Conservation (phyloP, 2,329 filamentous ascomycete genomes). For the Verticillium isaacii region DNA sequence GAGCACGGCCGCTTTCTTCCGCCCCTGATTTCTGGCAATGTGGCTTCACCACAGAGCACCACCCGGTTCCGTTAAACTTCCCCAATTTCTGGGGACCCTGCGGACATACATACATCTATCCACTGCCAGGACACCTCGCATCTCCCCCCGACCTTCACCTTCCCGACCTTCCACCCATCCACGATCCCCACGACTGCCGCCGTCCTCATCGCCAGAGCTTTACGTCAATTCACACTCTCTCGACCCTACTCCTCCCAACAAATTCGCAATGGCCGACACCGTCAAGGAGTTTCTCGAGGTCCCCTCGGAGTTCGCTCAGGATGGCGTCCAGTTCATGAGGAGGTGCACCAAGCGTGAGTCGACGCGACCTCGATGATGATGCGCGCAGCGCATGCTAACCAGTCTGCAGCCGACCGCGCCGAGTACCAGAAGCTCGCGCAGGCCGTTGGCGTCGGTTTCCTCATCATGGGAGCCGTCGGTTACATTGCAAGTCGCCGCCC, state of each 20-base stretch:
- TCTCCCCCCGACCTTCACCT: slow-evolving; percentile 9
- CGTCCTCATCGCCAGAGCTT: not conserved
- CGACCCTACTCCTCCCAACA: not conserved
- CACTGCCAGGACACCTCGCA: slow-evolving; percentile 12
- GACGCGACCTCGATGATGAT: not conserved
- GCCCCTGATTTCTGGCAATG: slow-evolving; percentile 13
- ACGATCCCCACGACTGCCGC: not conserved
- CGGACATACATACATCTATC: not conserved
- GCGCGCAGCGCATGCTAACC: not conserved
- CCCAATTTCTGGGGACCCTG: slow-evolving; percentile 8
- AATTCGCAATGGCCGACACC: slow-evolving; percentile 56
- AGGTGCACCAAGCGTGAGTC: slow-evolving; percentile 47
- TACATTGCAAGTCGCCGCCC: not conserved
- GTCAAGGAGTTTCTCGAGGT: slow-evolving; percentile 67
- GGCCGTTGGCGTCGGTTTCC: slow-evolving; percentile 64
- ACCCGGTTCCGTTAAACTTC: slow-evolving; percentile 6
- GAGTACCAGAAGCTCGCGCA: slow-evolving; percentile 42
- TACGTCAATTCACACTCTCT: not conserved
- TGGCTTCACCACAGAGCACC: slow-evolving; percentile 12
- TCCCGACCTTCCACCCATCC: slow-evolving; percentile 11
- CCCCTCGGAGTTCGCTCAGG: slow-evolving; percentile 60
- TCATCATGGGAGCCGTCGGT: slow-evolving; percentile 66
- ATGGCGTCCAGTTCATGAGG: slow-evolving; percentile 58
- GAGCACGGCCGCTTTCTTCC: slow-evolving; percentile 6
- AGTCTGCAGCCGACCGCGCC: slow-evolving; percentile 25